Percentiles rank a stretch among this genome's conserved stretches.
phyloP scores from a whole-genome alignment of 345 rosid species.

The Pseudoturritis turrita region DNA sequence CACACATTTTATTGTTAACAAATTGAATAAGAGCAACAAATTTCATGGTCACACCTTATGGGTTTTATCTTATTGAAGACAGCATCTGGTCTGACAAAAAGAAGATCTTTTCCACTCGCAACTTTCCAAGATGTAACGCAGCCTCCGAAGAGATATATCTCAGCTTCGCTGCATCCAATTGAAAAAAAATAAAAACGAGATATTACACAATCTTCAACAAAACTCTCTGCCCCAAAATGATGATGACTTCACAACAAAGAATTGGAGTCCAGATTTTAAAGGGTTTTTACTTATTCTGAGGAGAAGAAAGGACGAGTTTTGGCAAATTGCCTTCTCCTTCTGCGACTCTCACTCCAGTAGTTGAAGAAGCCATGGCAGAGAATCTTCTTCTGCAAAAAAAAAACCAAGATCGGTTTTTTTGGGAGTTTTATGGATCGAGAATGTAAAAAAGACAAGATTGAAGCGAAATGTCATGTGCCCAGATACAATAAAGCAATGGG shows the following conservation, averaged over 20 bases:
- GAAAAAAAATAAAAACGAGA: not conserved
- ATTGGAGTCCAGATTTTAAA: not conserved
- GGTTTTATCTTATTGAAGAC: slow-evolving; percentile 90
- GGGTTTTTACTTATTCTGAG: slow-evolving; percentile 52
- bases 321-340: slow-evolving; percentile 92
- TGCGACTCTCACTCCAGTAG: slow-evolving; percentile 55
- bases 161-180: slow-evolving; percentile 64
- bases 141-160: slow-evolving; percentile 83
- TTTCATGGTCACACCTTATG: slow-evolving; percentile 46
- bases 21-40: not conserved
- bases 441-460: not conserved
- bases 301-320: slow-evolving; percentile 70
- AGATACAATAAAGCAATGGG: not conserved
- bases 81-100: slow-evolving; percentile 94
- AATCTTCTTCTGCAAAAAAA: slow-evolving; percentile 36
- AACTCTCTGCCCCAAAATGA: too few species aligned
- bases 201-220: not conserved
- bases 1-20: not conserved
- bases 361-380: slow-evolving; percentile 52
- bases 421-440: not conserved
- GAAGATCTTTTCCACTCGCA: slow-evolving; percentile 68
- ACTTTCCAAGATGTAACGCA: slow-evolving; percentile 90
- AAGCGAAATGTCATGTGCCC: not conserved
- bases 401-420: not conserved
- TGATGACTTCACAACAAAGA: not conserved